Evolutionary conservation across 106 monocot genomes (phyloP).

Genomic region (Platanthera zijinensis): DNA sequence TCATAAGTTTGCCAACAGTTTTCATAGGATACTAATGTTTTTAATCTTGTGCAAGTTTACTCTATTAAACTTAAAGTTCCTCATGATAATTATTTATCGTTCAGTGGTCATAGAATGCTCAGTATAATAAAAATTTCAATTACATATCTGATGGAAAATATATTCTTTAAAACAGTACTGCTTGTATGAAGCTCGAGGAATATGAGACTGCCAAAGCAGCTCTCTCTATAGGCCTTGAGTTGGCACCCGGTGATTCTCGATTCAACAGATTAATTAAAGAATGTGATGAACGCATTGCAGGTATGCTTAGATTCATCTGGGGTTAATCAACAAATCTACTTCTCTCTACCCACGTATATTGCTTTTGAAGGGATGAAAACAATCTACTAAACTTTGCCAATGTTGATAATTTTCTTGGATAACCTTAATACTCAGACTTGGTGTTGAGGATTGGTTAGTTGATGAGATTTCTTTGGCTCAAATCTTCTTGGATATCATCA

Average conservation of each 20-base stretch:
- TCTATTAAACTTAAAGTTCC: neutral
- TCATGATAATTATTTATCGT: neutral
- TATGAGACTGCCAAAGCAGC: conserved; percentile 84
- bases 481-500: neutral
- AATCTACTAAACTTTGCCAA: neutral
- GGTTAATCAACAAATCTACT: neutral
- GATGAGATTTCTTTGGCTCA: neutral
- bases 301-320: conserved; percentile 11
- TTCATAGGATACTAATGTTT: neutral
- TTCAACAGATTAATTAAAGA: conserved; percentile 69
- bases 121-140: neutral
- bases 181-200: conserved; percentile 84
- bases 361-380: neutral
- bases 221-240: conserved; percentile 50
- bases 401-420: neutral
- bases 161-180: conserved; percentile 35
- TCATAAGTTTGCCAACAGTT: neutral
- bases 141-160: neutral
- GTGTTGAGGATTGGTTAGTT: neutral
- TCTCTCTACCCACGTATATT: neutral
- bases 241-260: conserved; percentile 57
- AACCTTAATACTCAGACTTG: neutral
- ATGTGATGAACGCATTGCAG: conserved; percentile 77
- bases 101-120: neutral
- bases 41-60: neutral